Conservation (phyloP, 2,329 filamentous ascomycete genomes). For the Monosporascus cannonballus region DNA sequence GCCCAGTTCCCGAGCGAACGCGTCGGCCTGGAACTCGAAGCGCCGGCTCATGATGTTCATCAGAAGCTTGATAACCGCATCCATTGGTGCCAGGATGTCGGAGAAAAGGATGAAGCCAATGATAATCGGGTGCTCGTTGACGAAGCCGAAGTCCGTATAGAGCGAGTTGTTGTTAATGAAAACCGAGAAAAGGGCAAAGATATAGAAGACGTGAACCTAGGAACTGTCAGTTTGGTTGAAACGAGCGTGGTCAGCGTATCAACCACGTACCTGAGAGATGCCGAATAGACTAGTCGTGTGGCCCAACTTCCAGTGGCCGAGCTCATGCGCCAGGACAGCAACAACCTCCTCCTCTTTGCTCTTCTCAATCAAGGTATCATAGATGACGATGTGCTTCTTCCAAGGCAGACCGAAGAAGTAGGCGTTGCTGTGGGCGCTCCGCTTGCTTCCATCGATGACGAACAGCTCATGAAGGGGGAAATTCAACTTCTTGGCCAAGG, state of each 20-base stretch:
- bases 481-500: constrained; percentile 72
- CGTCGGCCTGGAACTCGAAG: constrained; percentile 95
- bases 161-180: constrained; percentile 94
- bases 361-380: constrained; percentile 96
- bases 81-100: constrained; percentile 89
- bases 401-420: constrained; percentile 97
- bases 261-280: constrained; percentile 65
- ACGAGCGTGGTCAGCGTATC: background rate
- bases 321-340: constrained; percentile 88
- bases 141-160: constrained; percentile 87
- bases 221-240: constrained; percentile 22
- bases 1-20: constrained; percentile 78
- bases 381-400: constrained; percentile 99
- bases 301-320: constrained; percentile 94
- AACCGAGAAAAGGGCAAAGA: constrained; percentile 92
- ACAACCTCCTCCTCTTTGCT: constrained; percentile 87
- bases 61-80: constrained; percentile 86
- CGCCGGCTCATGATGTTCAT: constrained; percentile 94
- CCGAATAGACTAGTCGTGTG: constrained; percentile 89
- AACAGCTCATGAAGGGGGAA: constrained; percentile 92
- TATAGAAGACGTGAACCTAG: constrained; percentile 89
- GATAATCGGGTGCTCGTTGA: constrained; percentile 78
- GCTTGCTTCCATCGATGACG: constrained; percentile 89
- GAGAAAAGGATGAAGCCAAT: constrained; percentile 98
- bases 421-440: constrained; percentile 82